A percentile compares a stretch with the other conserved stretches of the same genome.
Evolutionary conservation across 2,329 filamentous ascomycete genomes (phyloP).

Genomic region (Didymosphaeria variabile): DNA sequence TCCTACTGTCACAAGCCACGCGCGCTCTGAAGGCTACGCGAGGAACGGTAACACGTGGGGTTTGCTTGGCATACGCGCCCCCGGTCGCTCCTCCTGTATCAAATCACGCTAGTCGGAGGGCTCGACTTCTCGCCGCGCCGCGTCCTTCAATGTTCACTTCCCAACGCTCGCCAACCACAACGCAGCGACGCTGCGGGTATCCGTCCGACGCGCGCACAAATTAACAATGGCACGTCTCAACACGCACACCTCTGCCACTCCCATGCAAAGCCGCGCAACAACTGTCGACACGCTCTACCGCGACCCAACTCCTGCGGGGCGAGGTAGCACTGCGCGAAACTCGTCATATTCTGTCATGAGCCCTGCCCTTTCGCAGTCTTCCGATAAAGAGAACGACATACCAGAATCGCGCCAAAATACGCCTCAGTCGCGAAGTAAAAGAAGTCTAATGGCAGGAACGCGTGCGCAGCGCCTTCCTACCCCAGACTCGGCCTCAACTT

Average conservation of each 20-base stretch:
- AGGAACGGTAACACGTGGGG: constrained; percentile 29
- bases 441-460: constrained; percentile 51
- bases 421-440: constrained; percentile 49
- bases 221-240: constrained; percentile 50
- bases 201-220: constrained; percentile 1
- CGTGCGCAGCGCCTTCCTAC: constrained; percentile 45
- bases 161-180: background rate
- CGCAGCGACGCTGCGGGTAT: background rate
- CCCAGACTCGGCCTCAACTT: constrained; percentile 47
- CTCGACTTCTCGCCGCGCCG: background rate
- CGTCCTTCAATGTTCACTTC: background rate
- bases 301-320: constrained; percentile 39
- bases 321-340: constrained; percentile 27
- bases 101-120: constrained; percentile 18
- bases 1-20: constrained; percentile 7
- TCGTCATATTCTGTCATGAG: constrained; percentile 46
- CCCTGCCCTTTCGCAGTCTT: constrained; percentile 41
- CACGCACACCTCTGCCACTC: constrained; percentile 42
- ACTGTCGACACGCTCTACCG: constrained; percentile 49
- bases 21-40: constrained; percentile 27
- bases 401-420: constrained; percentile 40
- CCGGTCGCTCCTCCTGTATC: constrained; percentile 25
- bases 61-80: constrained; percentile 30
- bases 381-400: constrained; percentile 57
- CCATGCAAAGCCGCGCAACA: constrained; percentile 37